Evolutionary conservation across 306 rosid species (phyloP), one percentile per base, ranked within the genome.

Genomic region (Quercus mongolica): DNA sequence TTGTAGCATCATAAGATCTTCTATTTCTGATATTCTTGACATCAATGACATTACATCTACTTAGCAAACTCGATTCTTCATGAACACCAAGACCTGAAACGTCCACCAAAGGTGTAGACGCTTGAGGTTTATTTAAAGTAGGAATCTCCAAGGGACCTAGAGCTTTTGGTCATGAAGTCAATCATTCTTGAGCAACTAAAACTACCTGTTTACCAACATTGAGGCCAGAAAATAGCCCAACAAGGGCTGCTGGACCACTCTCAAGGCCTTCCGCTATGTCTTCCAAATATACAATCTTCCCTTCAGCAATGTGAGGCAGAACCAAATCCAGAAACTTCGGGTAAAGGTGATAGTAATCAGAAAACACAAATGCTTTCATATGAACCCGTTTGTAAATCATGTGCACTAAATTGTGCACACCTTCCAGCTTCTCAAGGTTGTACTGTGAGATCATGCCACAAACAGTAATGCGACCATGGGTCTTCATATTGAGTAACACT

Each of bases 391-490:
- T 78, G 8, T 3, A 0, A 5, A 78, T 23, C 17, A 85, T 20
- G 23, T 2, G 1, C 58, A 13, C n/a, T 17, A 85, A 49, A 46
- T 81, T 85, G 3, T 77, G 85, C 7, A 81, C 83, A 1, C 88
- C 85, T 72, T 85, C 85, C 0, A 54, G 67, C 78, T 78, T 35
- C 19, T 78, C 83, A 19, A 81, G 85, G 33, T 81, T 78, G 88
- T 81, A 85, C 76, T 81, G 85, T 6, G 87, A 84, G 56, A 84
- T 85, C 88, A 85, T 74, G 57, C 88, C 88, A 62, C 88, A 77
- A 20, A 44, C 56, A 25, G 88, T 75, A 4, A 81, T 77, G 30
- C 83, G 57, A 17, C 83, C 85, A 21, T 74, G 26, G 4, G 5
- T 4, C 35, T 46, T 85, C 88, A 85, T 74, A 72, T 85, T 85